A percentile compares a stretch with the other conserved stretches of the same genome.
phyloP scores from a whole-genome alignment of 106 monocot genomes.

The Dioscorea dumetorum region DNA sequence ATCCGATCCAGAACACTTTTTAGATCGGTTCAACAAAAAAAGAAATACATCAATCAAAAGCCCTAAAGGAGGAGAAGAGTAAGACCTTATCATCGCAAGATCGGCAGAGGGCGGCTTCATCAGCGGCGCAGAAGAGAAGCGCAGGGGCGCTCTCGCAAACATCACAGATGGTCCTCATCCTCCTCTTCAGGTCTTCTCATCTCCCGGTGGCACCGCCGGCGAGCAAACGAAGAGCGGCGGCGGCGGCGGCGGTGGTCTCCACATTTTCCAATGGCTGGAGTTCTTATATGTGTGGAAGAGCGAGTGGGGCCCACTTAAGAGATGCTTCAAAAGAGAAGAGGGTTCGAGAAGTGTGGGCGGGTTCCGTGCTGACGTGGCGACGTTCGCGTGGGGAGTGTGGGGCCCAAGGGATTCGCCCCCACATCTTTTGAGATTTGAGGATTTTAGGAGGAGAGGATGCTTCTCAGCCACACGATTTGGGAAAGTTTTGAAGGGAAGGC shows the following conservation, averaged over 20 bases:
- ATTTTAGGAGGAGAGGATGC: background rate
- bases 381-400: background rate
- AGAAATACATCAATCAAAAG: background rate
- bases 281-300: background rate
- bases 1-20: background rate
- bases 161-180: constrained; percentile 88
- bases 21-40: background rate
- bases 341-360: background rate
- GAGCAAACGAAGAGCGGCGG: background rate
- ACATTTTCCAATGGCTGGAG: background rate
- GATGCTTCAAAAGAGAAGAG: background rate
- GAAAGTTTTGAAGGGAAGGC: background rate
- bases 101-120: constrained; percentile 86
- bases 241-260: background rate
- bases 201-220: constrained; percentile 1
- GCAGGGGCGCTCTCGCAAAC: constrained; percentile 91
- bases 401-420: background rate
- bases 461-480: background rate
- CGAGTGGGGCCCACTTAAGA: background rate
- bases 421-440: background rate
- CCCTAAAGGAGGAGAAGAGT: background rate
- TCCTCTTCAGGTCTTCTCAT: constrained; percentile 7
- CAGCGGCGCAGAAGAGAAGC: constrained; percentile 87
- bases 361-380: background rate
- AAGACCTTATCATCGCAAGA: constrained; percentile 88